Percentiles rank a stretch among this genome's conserved stretches.
Conservation (phyloP, 2,329 filamentous ascomycete genomes). For the Corynespora cassiicola region DNA sequence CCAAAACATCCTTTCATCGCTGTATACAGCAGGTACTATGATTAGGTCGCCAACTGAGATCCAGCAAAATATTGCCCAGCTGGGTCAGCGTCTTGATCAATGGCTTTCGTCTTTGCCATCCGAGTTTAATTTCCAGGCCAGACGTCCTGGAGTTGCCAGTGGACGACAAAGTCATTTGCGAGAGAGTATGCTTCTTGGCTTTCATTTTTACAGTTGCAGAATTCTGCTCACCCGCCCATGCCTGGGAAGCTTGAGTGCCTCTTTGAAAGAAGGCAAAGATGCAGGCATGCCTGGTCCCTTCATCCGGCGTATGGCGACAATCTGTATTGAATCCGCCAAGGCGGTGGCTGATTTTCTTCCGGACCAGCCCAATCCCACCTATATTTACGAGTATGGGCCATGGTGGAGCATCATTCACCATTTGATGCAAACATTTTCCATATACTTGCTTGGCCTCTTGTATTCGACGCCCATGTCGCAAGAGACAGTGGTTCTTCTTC, state of each 20-base stretch:
- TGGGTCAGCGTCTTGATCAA: constrained; percentile 39
- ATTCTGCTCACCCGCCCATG: constrained; percentile 50
- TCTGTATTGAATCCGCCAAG: constrained; percentile 47
- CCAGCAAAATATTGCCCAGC: constrained; percentile 38
- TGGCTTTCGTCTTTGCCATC: constrained; percentile 40
- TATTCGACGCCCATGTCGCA: constrained; percentile 28
- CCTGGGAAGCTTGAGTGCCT: constrained; percentile 36
- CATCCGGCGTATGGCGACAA: constrained; percentile 36
- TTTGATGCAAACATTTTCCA: constrained; percentile 47
- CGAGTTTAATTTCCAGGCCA: constrained; percentile 35
- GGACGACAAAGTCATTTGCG: constrained; percentile 16
- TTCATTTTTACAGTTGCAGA: constrained; percentile 44
- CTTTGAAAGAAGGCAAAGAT: constrained; percentile 18
- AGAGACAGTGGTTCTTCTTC: constrained; percentile 23
- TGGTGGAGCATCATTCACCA: constrained; percentile 52
- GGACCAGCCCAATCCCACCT: constrained; percentile 32
- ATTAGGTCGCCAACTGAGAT: constrained; percentile 38
- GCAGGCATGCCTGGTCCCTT: constrained; percentile 30
- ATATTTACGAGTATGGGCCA: constrained; percentile 41
- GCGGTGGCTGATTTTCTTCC: constrained; percentile 43
- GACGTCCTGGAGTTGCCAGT: neutral
- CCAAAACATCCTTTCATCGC: constrained; percentile 39
- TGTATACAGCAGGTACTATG: constrained; percentile 46
- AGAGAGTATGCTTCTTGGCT: constrained; percentile 39
- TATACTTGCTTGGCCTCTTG: constrained; percentile 47